phyloP scores from a whole-genome alignment of 768 basidiomycete genomes.

The Tubosaeta sp. region DNA sequence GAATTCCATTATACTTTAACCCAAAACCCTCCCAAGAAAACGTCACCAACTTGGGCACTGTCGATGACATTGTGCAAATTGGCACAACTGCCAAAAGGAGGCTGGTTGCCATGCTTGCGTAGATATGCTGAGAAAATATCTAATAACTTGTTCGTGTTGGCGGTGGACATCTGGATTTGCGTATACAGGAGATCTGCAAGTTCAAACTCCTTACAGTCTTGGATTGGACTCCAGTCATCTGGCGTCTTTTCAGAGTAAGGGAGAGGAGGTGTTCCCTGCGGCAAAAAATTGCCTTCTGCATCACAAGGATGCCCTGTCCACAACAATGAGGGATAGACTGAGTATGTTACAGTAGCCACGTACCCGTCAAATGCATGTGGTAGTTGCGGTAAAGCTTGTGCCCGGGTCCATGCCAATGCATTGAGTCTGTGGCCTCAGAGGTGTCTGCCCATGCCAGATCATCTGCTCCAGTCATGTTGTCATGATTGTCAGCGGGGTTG shows the following conservation, averaged over 20 bases:
- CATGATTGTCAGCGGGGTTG: background rate
- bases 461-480: background rate
- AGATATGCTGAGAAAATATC: background rate
- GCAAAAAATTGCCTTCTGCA: slow-evolving; percentile 3
- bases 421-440: background rate
- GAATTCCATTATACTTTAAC: background rate
- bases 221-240: slow-evolving; percentile 1
- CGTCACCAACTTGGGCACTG: background rate
- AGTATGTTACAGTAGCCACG: background rate
- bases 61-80: background rate
- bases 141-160: background rate
- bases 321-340: background rate
- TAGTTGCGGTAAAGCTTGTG: slow-evolving; percentile 6
- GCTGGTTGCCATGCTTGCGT: background rate
- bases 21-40: background rate
- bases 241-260: background rate
- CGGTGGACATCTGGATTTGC: background rate
- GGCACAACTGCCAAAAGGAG: background rate
- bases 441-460: background rate
- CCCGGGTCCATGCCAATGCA: background rate
- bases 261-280: background rate
- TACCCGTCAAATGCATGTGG: slow-evolving; percentile 1
- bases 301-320: slow-evolving; percentile 1
- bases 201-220: background rate
- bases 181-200: slow-evolving; percentile 2